A percentile compares a stretch with the other conserved stretches of the same genome.
Evolutionary conservation across 2,329 filamentous ascomycete species (phyloP).

Genomic region (Paecilomyces formosus): DNA sequence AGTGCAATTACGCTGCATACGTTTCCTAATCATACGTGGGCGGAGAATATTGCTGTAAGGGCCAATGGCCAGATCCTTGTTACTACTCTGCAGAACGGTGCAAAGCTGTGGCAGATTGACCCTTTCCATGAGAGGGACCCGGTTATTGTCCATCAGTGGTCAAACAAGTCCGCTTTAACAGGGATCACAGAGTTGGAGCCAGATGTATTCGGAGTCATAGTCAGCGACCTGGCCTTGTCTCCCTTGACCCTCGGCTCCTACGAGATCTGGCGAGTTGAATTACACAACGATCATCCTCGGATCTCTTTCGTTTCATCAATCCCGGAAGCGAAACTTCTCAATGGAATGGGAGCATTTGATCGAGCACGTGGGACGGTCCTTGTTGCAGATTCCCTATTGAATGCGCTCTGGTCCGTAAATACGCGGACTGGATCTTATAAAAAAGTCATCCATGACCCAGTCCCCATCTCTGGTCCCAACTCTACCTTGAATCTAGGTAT

Average conservation of each 20-base stretch:
- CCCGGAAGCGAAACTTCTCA: slow-evolving; percentile 10
- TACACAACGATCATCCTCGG: not conserved
- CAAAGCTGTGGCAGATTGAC: slow-evolving; percentile 7
- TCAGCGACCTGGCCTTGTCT: slow-evolving; percentile 10
- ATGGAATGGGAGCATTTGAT: slow-evolving; percentile 11
- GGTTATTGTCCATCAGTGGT: slow-evolving; percentile 7
- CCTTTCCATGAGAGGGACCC: slow-evolving; percentile 4
- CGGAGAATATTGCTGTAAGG: slow-evolving; percentile 9
- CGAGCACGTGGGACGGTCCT: slow-evolving; percentile 7
- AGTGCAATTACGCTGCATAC: not conserved
- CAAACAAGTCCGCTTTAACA: slow-evolving; percentile 7
- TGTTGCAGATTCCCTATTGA: slow-evolving; percentile 10
- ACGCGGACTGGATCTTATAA: slow-evolving; percentile 5
- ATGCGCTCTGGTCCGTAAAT: slow-evolving; percentile 10
- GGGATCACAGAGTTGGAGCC: slow-evolving; percentile 11
- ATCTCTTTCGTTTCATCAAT: slow-evolving; percentile 5
- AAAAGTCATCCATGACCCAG: slow-evolving; percentile 4
- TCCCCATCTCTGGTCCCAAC: slow-evolving; percentile 2
- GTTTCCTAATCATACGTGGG: not conserved
- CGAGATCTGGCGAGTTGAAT: slow-evolving; percentile 6
- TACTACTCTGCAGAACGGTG: slow-evolving; percentile 9
- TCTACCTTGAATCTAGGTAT: slow-evolving; percentile 8
- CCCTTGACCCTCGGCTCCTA: not conserved
- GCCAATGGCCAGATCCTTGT: slow-evolving; percentile 11
- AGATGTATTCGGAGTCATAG: slow-evolving; percentile 12